Percentiles rank a stretch among this genome's conserved stretches.
Conservation (phyloP, 2,329 filamentous ascomycete genomes). For the Leptodontidium sp. region DNA sequence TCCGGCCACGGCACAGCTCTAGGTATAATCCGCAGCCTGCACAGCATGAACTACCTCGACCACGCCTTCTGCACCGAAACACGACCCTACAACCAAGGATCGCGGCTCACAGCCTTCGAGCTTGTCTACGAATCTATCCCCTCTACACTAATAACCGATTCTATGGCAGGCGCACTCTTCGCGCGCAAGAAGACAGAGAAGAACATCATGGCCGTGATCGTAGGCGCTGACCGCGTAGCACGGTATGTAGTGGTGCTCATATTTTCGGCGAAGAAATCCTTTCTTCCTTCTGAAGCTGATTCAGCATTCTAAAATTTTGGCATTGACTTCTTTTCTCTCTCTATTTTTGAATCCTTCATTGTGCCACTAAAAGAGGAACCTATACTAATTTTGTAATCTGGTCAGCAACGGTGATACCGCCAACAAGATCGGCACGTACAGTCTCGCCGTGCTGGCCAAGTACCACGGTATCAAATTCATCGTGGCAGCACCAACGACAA, state of each 20-base stretch:
- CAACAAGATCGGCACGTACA: conserved; percentile 98
- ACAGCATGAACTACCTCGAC: conserved; percentile 69
- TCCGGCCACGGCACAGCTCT: conserved; percentile 97
- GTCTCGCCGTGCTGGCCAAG: conserved; percentile 86
- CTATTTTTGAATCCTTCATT: not conserved
- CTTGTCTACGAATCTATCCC: conserved; percentile 94
- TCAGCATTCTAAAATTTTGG: not conserved
- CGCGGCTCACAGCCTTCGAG: conserved; percentile 92
- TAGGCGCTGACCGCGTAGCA: conserved; percentile 93
- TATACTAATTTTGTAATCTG: not conserved
- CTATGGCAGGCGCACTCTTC: conserved; percentile 92
- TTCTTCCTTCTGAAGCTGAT: not conserved
- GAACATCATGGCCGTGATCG: conserved; percentile 85
- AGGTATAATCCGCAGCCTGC: conserved; percentile 88
- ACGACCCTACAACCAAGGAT: conserved; percentile 96
- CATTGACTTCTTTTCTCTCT: no score
- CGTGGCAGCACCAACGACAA: conserved; percentile 93
- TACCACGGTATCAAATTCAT: conserved; percentile 93
- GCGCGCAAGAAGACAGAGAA: conserved; percentile 65
- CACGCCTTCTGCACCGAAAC: conserved; percentile 98
- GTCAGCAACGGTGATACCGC: conserved; percentile 87
- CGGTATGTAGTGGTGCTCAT: conserved; percentile 53
- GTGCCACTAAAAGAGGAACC: not conserved
- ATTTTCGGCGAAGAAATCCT: not conserved
- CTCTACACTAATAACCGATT: conserved; percentile 91